These are phyloP conservation scores for Metschnikowia aberdeeniae DNA, from an alignment of 805 yeast genomes.

Conservation along the genomic window DNA sequence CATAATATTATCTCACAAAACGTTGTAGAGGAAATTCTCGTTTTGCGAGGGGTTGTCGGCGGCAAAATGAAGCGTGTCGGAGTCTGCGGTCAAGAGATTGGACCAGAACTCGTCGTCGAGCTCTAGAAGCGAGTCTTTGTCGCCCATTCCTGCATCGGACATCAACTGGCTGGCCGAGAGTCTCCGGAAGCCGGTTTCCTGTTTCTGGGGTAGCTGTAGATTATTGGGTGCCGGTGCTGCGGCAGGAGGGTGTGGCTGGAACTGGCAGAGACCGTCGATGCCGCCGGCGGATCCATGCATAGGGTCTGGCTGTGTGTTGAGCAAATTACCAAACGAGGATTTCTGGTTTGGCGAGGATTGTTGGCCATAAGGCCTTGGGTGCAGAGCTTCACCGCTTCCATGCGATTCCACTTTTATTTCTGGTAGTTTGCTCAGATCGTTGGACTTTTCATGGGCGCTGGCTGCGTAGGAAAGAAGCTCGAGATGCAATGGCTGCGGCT, in stretches of 20 bases:
- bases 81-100: conserved; percentile 41
- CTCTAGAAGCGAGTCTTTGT: conserved; percentile 43
- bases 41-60: conserved; percentile 15
- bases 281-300: neutral
- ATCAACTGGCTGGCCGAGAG: neutral
- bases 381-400: neutral
- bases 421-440: neutral
- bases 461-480: conserved; percentile 19
- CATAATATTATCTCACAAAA: conserved; percentile 5
- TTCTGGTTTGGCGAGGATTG: too few species aligned
- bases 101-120: conserved; percentile 72
- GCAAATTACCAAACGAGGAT: neutral
- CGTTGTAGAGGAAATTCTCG: conserved; percentile 13
- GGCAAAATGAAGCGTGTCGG: conserved; percentile 33
- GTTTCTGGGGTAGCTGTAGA: neutral
- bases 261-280: neutral
- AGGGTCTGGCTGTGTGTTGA: neutral
- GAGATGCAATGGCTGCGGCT: conserved; percentile 12
- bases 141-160: conserved; percentile 4
- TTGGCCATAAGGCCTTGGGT: neutral
- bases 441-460: conserved; percentile 12
- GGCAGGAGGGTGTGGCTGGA: neutral
- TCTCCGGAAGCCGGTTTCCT: neutral
- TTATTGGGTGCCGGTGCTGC: neutral
- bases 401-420: neutral